Evolutionary conservation across 495 filamentous ascomycete species (phyloP).

Genomic region (Penicillium dipodomyicola): DNA sequence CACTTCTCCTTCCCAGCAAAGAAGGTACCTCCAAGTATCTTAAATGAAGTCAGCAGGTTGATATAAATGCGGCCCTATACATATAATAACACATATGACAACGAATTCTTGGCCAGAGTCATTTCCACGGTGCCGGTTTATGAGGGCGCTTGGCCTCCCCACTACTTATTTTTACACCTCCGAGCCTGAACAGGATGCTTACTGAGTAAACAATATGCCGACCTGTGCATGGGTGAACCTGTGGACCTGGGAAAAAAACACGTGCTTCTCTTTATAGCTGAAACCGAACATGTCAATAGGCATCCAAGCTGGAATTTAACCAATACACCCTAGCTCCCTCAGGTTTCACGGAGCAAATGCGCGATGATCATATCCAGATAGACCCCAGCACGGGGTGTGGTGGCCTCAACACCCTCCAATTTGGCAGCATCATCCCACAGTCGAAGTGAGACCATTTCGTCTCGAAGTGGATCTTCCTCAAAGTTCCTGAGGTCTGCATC

Average conservation of each 20-base stretch:
- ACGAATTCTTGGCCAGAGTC: background rate
- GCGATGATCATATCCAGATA: conserved; percentile 34
- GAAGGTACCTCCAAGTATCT: background rate
- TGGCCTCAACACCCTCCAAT: conserved; percentile 30
- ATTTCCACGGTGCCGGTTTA: background rate
- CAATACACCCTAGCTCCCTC: background rate
- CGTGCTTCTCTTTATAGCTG: background rate
- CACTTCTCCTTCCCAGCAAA: background rate
- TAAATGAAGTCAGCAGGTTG: background rate
- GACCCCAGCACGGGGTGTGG: conserved; percentile 26
- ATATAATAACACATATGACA: background rate
- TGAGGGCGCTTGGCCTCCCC: background rate
- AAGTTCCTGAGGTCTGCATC: conserved; percentile 32
- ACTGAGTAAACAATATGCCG: background rate
- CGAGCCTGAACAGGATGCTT: background rate
- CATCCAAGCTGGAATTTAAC: background rate
- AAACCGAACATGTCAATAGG: background rate
- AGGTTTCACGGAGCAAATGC: conserved; percentile 16
- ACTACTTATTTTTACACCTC: background rate
- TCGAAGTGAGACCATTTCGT: conserved; percentile 41
- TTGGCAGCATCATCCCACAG: conserved; percentile 47
- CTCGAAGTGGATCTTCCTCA: conserved; percentile 31
- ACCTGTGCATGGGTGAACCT: background rate
- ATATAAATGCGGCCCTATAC: background rate
- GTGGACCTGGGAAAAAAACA: background rate